Base-by-base conservation (phyloP, 169 alveolate species). In the Fabrea salina region DNA sequence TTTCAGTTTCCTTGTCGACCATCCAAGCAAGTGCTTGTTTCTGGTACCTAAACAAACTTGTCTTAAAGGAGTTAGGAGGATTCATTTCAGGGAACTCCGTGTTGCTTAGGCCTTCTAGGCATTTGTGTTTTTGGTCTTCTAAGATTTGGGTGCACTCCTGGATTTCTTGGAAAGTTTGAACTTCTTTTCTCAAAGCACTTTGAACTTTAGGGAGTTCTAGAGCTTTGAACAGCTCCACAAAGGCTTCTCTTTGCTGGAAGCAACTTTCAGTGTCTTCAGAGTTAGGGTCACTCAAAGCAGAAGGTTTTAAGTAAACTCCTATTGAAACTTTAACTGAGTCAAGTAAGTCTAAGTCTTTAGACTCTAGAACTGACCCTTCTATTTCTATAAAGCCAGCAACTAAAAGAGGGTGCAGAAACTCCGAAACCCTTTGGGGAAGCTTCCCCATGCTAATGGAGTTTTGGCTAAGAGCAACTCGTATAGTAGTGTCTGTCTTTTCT, bases 1-100 rank as follows among this genome's bases (percentile, higher is more conserved):
- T 44, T 54, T 61, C 25, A 5, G 53, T 54, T 71, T 83, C 89
- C 51, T 85, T 25, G 5, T 76, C 51, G 5, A 78, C 59, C 82
- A 83, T 71, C 85, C 89, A 83, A 37, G 66, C 22, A 7, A 83
- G 54, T 0, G 85, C 89, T 54, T 83, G 53, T 13, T 56, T 41
- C 41, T 83, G 61, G 61, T 83, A 75, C n/a, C 61, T 41, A 54
- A 50, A 50, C 3, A 83, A 75, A 8, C 49, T 4, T 7, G 80
- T 37, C 30, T 30, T 22, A 30, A 83, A 56, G 33, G 39, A 7
- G 8, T 6, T 5, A 47, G 84, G 75, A 35, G 79, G 80, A 22
- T 50, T 13, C 13, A 49, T 32, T 50, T 49, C 71, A 0, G 44
- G 0, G 6, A 72, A 11, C n/a, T 44, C 44, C 1, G 16, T 11